Base-by-base conservation (phyloP, 371 early-diverging fungal genomes). In the Coemansia sp. region DNA sequence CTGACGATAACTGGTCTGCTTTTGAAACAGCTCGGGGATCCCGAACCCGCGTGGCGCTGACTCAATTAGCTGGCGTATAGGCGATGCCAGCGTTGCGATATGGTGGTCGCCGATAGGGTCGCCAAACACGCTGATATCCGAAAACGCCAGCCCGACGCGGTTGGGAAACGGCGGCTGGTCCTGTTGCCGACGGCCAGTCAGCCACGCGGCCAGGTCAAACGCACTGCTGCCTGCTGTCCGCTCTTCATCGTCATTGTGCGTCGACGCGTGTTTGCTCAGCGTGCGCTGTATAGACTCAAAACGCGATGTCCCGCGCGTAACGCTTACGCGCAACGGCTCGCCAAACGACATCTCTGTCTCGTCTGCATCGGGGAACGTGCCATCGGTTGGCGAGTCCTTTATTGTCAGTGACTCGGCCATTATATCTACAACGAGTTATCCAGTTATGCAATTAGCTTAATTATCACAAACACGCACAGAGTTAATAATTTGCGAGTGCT, bases 51-150 rank as follows among this genome's bases (percentile, higher is more conserved):
- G 62, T 10, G 39, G 54, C 2, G 55, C 65, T 4, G 43, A 11
- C 46, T 60, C 82, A 55, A 63, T 66, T 47, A 72, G 64, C 81
- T 67, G 81, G 62, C 80, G 80, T 71, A 80, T 50, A 0, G 77
- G 77, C 49, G 75, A 72, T 11, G 71, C 34, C 2, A 79, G 51
- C 1, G 69, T 69, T 31, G 62, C 66, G n/a, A 77, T 77, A 38
- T 77, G 75, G 1, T 52, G 40, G 55, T 77, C 55, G 9, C 60
- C 33, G 7, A 75, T 64, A 38, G 43, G 55, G 42, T 65, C 58
- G 55, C 77, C 77, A 18, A 51, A 74, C 11, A 77, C 74, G 52
- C 24, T 43, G 29, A 77, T 60, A 18, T 60, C 48, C 36, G 60
- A 52, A 34, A 72, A 77, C n/a, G 55, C 56, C 37, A 77, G 52